Conservation (phyloP, 108 stramenopile genomes). For the Discostella stelligeroides region DNA sequence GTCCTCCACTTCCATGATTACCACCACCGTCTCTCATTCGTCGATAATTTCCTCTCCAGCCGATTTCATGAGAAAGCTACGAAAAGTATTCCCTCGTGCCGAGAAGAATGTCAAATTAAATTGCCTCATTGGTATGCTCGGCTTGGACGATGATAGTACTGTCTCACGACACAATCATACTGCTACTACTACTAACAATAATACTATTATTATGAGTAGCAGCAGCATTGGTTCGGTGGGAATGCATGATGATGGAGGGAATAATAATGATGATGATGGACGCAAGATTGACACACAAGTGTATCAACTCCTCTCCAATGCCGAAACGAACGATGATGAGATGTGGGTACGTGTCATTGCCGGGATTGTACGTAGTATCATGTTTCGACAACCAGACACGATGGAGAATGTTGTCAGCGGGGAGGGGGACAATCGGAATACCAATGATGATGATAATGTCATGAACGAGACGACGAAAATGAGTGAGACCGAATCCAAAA, state of each 20-base stretch:
- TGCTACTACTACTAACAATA: too few relatives aligned
- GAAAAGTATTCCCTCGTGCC: conserved; percentile 61
- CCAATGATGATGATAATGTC: conserved; percentile 23
- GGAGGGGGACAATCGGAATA: not conserved
- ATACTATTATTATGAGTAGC: too few relatives aligned
- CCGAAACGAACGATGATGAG: conserved; percentile 45
- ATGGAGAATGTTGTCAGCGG: not conserved
- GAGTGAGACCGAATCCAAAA: conserved; percentile 32
- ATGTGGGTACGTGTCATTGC: conserved; percentile 75
- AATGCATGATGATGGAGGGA: too few relatives aligned
- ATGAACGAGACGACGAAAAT: not conserved
- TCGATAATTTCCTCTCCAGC: conserved; percentile 36
- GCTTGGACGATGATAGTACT: conserved; percentile 56
- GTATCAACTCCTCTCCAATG: conserved; percentile 30
- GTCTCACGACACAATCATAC: not conserved
- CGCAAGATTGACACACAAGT: conserved; percentile 38
- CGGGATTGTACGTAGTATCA: conserved; percentile 71
- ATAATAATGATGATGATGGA: conserved; percentile 7
- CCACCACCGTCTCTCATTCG: too few relatives aligned
- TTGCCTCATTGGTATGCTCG: conserved; percentile 73
- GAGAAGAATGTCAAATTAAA: conserved; percentile 77
- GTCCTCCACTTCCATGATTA: conserved; percentile 26
- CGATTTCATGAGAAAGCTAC: conserved; percentile 62
- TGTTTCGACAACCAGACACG: too few relatives aligned
- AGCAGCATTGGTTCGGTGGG: too few relatives aligned